These are phyloP conservation scores for Coix lacrymajobi DNA, from an alignment of 176 grass and related monocot genomes.

Conservation along the genomic window DNA sequence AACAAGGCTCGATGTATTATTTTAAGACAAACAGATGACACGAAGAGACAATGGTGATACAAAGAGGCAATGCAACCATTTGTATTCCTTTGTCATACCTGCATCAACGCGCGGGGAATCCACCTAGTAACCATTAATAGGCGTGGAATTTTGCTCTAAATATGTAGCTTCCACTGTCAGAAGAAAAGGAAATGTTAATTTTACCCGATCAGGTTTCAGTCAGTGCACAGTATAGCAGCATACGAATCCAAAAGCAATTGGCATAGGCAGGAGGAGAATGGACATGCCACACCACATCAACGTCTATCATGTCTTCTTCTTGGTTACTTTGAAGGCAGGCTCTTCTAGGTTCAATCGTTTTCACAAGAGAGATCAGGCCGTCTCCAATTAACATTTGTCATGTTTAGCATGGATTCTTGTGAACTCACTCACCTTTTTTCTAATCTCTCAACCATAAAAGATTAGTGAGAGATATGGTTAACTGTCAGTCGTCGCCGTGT, in stretches of 20 bases:
- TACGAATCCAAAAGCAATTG: background rate
- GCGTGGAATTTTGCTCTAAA: background rate
- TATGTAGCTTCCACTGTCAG: background rate
- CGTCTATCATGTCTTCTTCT: background rate
- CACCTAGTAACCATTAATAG: too few species aligned
- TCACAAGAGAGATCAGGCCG: background rate
- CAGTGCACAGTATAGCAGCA: background rate
- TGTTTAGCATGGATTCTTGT: slow-evolving; percentile 20
- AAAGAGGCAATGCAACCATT: too few species aligned
- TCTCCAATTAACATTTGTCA: slow-evolving; percentile 30
- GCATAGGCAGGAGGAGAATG: background rate
- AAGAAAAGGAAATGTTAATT: background rate
- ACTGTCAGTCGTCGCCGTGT: slow-evolving; percentile 3
- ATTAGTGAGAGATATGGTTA: slow-evolving; percentile 13
- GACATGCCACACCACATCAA: background rate
- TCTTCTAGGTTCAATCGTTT: slow-evolving; percentile 27
- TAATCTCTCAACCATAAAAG: background rate
- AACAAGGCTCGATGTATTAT: too few species aligned
- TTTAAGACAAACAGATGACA: too few species aligned
- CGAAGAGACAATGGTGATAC: too few species aligned
- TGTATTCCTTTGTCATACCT: too few species aligned
- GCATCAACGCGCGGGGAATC: too few species aligned
- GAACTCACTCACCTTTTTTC: background rate
- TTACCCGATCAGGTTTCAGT: slow-evolving; percentile 9
- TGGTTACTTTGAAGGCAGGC: background rate